phyloP scores from a whole-genome alignment of 139 green algal genomes.

The Chlorokybus atmophyticus region DNA sequence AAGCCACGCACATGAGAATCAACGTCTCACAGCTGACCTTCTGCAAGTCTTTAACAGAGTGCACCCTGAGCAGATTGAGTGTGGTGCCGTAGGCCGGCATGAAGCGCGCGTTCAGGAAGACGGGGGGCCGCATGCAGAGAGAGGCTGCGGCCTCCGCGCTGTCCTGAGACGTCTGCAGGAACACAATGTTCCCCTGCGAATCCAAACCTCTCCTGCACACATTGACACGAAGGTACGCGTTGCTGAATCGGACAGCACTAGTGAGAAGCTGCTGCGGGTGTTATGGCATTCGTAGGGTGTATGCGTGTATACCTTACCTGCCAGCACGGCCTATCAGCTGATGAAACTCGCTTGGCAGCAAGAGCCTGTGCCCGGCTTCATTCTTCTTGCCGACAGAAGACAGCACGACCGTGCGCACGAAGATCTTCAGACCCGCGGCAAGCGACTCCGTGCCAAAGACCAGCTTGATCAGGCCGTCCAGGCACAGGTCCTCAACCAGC shows the following conservation, averaged over 20 bases:
- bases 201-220: background rate
- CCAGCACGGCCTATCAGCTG: conserved; percentile 5
- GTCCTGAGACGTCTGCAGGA: background rate
- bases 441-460: conserved; percentile 88
- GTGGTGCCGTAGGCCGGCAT: background rate
- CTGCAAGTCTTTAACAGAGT: background rate
- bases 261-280: no score
- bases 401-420: conserved; percentile 40
- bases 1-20: no score
- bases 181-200: background rate
- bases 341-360: conserved; percentile 10
- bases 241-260: no score
- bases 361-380: background rate
- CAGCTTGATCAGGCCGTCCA: conserved; percentile 40
- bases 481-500: conserved; percentile 73
- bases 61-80: background rate
- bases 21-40: no score
- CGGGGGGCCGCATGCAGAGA: background rate
- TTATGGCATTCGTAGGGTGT: no score
- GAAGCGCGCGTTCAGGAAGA: background rate
- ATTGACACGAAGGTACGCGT: no score
- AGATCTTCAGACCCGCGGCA: conserved; percentile 92
- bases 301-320: no score
- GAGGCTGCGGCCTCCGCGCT: background rate
- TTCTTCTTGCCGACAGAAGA: conserved; percentile 7